Evolutionary conservation across 169 alveolate genomes (phyloP).

Genomic region (Perkinsus olseni): DNA sequence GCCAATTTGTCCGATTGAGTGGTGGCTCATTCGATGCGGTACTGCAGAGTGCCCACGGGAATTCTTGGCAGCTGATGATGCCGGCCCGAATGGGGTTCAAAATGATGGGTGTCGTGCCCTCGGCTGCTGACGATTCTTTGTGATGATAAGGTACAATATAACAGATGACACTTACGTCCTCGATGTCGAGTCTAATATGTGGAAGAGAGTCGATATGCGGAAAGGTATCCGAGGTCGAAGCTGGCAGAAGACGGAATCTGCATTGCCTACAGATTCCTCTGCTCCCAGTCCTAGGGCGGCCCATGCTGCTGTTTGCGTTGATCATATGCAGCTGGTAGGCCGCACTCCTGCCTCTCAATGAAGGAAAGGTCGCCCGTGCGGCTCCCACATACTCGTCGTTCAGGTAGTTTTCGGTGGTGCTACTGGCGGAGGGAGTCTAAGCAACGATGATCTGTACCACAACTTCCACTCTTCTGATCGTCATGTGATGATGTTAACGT

Average conservation of each 20-base stretch:
- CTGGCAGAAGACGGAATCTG: not conserved
- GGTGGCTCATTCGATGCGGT: too few species aligned
- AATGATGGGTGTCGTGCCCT: not conserved
- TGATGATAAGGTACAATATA: constrained; percentile 69
- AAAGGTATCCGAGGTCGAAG: not conserved
- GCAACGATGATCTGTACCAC: constrained; percentile 77
- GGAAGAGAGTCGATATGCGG: constrained; percentile 77
- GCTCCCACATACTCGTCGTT: too few species aligned
- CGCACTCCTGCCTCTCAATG: not conserved
- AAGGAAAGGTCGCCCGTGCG: not conserved
- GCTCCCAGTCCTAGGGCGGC: constrained; percentile 98
- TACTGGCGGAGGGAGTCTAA: constrained; percentile 97
- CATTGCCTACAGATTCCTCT: constrained; percentile 32
- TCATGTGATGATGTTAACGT: not conserved
- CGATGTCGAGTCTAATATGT: constrained; percentile 67
- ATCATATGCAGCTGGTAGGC: constrained; percentile 76
- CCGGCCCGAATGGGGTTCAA: too few species aligned
- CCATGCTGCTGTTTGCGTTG: constrained; percentile 98
- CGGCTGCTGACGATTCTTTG: not conserved
- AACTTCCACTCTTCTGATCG: not conserved
- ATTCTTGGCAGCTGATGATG: too few species aligned
- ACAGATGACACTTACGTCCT: constrained; percentile 90
- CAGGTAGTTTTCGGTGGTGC: constrained; percentile 92
- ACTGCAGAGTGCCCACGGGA: too few species aligned
- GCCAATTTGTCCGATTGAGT: not conserved